Base-by-base conservation (phyloP, 2,329 filamentous ascomycete species). In the Periconia macrospinosa region DNA sequence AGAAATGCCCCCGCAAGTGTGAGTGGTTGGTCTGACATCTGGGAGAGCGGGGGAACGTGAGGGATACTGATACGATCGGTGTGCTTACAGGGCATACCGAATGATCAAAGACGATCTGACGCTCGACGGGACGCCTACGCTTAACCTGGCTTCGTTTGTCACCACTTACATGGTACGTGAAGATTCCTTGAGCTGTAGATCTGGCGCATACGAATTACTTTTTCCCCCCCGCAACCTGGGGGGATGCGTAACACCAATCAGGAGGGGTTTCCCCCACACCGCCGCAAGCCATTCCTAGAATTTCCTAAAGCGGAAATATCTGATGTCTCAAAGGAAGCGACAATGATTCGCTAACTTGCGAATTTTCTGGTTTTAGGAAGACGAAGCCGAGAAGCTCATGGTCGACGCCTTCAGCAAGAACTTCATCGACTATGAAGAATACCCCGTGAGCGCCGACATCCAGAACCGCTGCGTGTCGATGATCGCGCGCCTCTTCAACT, bases 331-430 rank as follows among this genome's bases (percentile, higher is more conserved):
- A 13, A 37, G 15, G 33, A 37, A 37, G 3, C 15, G 7, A 33
- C 8, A 33, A 37, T 13, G 33, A n/a, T 37, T 13, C 33, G 15
- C 33, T 37, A 13, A 37, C 33, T 37, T n/a, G 11, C 11, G 33
- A 46, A 46, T 23, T 23, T n/a, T 15, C 19, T 23, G 23, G 8
- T 5, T 27, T 44, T 63, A 91, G 89, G 92, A 97, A 79, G 90
- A 96, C 44, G 93, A 97, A 75, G 92, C 89, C 18, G 92, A 97
- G 78, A 92, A 95, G 76, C 89, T 97, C 76, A 97, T 97, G 93
- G 80, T 87, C 54, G 92, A 97, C 60, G 86, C 89, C 49, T 91
- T 97, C 73, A 86, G 89, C 73, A 97, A 96, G 77, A 97, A 97
- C 82, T 97, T 97, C 69, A 81, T 80, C 63, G 70, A 74, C 47